Evolutionary conservation across 2,329 filamentous ascomycete species (phyloP), one percentile per base, ranked within the genome.

Genomic region (Aspergillus jensenii): DNA sequence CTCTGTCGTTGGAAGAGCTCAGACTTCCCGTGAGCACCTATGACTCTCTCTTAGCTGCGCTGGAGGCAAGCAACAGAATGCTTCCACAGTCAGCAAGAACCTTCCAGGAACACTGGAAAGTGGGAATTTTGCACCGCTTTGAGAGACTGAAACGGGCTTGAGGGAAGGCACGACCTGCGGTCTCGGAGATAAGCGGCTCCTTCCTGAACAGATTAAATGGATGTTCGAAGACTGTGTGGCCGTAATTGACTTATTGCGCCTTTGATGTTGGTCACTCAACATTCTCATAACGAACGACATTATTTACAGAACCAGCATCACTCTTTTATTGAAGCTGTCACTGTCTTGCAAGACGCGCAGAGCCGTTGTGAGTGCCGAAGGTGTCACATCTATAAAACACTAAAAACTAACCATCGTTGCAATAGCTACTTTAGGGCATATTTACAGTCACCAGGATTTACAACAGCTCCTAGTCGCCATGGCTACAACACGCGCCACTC

Each of bases 31-130:
- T 56, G 0, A 62, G 62, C 41, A 69, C 81, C 14, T 80, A 77
- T 45, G 58, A 65, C 9, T 73, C 75, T 46, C 55, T 82, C 35
- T 59, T 62, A 3, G 41, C 55, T 4, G 71, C 70, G 2, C 68
- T 86, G 31, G 61, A 64, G 17, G 53, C 60, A 17, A 80, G 78
- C 56, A 78, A 78, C 48, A 52, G 63, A 3, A 69, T 82, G 62
- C 67, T 86, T 11, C 84, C 84, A 1, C 61, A 59, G 3, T 77
- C 75, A n/a, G 80, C 82, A 21, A 75, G 80, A 59, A 74, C 55
- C 25, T 85, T 85, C 65, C 76, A 48, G 52, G 14, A 79, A 59
- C 81, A 80, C 19, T 86, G 83, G 83, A 72, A 78, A 11, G 82
- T 85, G 12, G 81, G 81, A 3, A 61, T 85, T 23, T 63, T 86